Percentiles rank a stretch among this genome's conserved stretches.
Conservation (phyloP, 2,329 filamentous ascomycete genomes). For the Trichoderma sp. region DNA sequence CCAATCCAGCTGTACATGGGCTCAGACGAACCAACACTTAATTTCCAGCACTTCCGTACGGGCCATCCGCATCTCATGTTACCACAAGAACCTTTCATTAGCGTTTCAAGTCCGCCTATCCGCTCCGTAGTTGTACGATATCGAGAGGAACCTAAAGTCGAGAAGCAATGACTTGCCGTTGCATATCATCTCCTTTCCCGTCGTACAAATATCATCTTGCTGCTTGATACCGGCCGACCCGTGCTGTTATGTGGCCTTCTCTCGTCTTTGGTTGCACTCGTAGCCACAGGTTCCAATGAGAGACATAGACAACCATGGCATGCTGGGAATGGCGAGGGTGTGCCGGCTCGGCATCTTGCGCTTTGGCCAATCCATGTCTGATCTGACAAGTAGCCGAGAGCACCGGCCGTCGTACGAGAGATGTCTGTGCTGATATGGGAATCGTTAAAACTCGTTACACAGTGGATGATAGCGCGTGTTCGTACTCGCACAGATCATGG, state of each 20-base stretch:
- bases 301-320: neutral
- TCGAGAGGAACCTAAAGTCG: neutral
- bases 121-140: neutral
- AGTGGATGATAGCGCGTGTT: constrained; percentile 9
- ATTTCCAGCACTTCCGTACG: neutral
- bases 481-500: neutral
- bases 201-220: neutral
- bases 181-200: neutral
- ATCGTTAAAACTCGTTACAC: constrained; percentile 9
- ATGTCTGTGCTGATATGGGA: neutral
- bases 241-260: neutral
- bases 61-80: neutral
- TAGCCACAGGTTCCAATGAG: neutral
- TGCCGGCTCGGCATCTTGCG: neutral
- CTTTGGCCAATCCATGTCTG: neutral
- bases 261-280: neutral
- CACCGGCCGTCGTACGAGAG: neutral
- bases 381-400: constrained; percentile 4
- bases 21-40: neutral
- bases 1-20: neutral
- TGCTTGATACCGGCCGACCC: neutral
- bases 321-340: neutral
- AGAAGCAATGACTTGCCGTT: neutral
- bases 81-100: neutral
- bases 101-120: constrained; percentile 1